Base-by-base conservation (phyloP, 2,329 filamentous ascomycete species). In the Sphaerulina musiva region DNA sequence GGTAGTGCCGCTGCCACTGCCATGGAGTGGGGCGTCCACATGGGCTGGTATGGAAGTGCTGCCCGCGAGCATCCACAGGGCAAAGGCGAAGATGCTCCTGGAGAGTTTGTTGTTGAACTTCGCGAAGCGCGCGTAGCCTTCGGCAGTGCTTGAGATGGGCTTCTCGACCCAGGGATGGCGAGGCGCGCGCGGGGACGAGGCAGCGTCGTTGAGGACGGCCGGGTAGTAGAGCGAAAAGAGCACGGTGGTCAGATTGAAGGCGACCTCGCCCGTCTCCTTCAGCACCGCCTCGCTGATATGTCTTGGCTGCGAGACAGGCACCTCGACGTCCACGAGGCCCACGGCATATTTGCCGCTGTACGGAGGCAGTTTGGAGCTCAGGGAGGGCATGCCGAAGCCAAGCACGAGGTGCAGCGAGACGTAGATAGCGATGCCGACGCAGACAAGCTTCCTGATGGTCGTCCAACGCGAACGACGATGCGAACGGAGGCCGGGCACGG, bases 151-250 rank as follows among this genome's bases (percentile, higher is more conserved):
- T 2, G 67, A 65, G n/a, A 76, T 63, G 0, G 73, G 74, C 43
- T 72, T 72, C 6, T 73, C 70, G 17, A 76, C 64, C 74, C 74
- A 76, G 7, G 66, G 69, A 46, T 75, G 73, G 23, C 64, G 60
- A 17, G 66, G 59, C 42, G 65, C 61, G 31, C 46, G 38, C 7
- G 66, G 4, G 26, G 26, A 29, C 6, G 26, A 29, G 26, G 26
- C 58, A n/a, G 20, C 26, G 6, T 56, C 57, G 32, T 64, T 66
- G 40, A 66, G 61, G 1, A 62, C 59, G 1, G 73, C 68, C 1
- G 74, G 74, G 50, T 76, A 77, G 65, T 73, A 77, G 2, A 77
- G 59, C 1, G 73, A 73, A 57, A 75, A 70, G 3, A 75, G 68
- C 4, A 76, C 69, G 7, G 73, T 76, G 31, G 71, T 60, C n/a